Evolutionary conservation across 2,329 filamentous ascomycete genomes (phyloP).

Genomic region (Clarireedia hainanense): DNA sequence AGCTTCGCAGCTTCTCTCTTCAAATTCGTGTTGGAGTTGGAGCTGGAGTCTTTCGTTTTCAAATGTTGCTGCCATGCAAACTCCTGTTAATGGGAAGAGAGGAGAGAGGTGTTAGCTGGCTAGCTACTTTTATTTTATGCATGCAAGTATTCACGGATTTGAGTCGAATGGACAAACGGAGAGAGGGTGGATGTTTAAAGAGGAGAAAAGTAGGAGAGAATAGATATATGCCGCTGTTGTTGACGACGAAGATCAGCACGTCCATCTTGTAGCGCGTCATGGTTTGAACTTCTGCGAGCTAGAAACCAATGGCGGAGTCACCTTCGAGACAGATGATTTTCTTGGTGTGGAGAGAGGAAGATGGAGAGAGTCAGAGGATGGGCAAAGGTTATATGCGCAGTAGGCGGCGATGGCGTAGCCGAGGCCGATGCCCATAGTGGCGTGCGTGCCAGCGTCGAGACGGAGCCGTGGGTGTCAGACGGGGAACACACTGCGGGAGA

Average conservation of each 20-base stretch:
- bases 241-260: conserved; percentile 46
- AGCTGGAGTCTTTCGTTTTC: conserved; percentile 14
- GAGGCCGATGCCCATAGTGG: conserved; percentile 51
- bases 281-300: conserved; percentile 47
- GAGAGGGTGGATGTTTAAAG: no score
- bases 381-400: conserved; percentile 42
- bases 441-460: conserved; percentile 50
- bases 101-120: background rate
- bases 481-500: conserved; percentile 46
- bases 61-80: conserved; percentile 27
- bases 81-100: conserved; percentile 16
- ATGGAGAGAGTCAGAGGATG: conserved; percentile 29
- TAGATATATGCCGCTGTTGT: conserved; percentile 40
- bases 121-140: no score
- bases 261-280: conserved; percentile 47
- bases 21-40: no score
- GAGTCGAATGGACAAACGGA: no score
- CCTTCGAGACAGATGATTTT: conserved; percentile 50
- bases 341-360: conserved; percentile 29
- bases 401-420: conserved; percentile 50
- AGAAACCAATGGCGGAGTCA: conserved; percentile 49
- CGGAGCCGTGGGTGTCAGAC: conserved; percentile 45
- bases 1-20: background rate
- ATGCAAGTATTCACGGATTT: no score
- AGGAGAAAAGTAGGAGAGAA: no score